Evolutionary conservation across 768 basidiomycete genomes (phyloP), one percentile per base, ranked within the genome.

Genomic region (Termitomyces sp.): DNA sequence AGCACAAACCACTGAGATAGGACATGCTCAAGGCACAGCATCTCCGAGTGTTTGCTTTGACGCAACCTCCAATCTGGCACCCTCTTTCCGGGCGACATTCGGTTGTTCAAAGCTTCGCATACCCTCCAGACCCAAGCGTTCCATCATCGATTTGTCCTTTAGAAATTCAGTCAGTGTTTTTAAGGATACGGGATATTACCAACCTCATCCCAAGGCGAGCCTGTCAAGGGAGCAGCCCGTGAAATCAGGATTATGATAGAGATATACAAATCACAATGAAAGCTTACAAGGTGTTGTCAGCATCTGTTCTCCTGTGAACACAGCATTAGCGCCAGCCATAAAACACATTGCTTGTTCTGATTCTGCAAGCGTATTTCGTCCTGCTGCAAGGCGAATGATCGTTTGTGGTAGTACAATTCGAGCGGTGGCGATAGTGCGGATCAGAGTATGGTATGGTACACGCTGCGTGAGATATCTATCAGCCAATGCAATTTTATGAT

Each of bases 301-400:
- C 96, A 98, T 98, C 64, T 87, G 81, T 69, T 98, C 96, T 44
- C 95, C 96, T n/a, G 96, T 98, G 71, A 98, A 98, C 60, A 98
- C 88, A 22, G 96, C 96, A 68, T 98, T 98, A 22, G 95, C 96
- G 24, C 96, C 96, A 0, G 96, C 94, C 90, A 98, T 90, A 75
- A 98, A 98, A 68, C 93, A 94, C 89, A 98, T 94, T 7, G 89
- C 94, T 69, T 98, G 96, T 72, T 98, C 91, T 9, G 90, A 80
- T 75, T 98, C 96, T 58, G 79, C 79, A 64, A 97, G 82, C 2
- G 85, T 90, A 70, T 93, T 93, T 66, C 96, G 79, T 55, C 96
- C 96, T 20, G 96, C 96, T 7, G 96, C 94, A 26, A 98, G 85
- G 56, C 96, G 85, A 58, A 98, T 97, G 66, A 98, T 98, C 12